These are phyloP conservation scores for Silene vulgaris DNA, from an alignment of 179 eudicot genomes.

Conservation along the genomic window DNA sequence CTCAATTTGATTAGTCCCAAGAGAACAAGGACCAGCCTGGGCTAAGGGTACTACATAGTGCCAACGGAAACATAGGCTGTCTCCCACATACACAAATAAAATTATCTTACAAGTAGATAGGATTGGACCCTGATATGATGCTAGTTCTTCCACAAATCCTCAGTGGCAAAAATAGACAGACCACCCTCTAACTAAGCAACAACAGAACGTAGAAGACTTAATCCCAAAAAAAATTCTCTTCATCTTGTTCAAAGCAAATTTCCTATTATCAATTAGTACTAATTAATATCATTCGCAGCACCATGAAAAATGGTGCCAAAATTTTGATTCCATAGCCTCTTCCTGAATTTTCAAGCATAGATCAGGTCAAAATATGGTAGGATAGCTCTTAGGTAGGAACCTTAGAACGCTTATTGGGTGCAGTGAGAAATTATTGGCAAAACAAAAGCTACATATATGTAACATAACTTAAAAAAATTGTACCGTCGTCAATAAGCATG, in stretches of 20 bases:
- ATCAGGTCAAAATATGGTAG: background rate
- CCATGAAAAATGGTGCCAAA: background rate
- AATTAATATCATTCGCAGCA: background rate
- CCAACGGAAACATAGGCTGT: background rate
- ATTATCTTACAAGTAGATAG: background rate
- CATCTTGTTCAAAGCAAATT: background rate
- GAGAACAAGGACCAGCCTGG: background rate
- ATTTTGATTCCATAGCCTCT: background rate
- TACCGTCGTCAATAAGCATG: background rate
- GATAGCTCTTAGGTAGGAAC: background rate
- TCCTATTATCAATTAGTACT: background rate
- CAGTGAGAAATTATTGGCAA: background rate
- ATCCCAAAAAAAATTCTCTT: background rate
- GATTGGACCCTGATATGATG: background rate
- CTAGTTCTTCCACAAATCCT: too few species aligned
- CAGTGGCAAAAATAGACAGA: too few species aligned
- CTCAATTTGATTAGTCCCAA: background rate
- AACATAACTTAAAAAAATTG: background rate
- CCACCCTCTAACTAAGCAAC: too few species aligned
- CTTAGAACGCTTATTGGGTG: background rate
- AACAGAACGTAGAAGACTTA: background rate
- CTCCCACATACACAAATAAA: background rate
- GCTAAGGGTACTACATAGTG: conserved; percentile 3
- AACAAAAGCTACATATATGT: background rate
- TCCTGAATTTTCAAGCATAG: background rate